Evolutionary conservation across 2,329 filamentous ascomycete species (phyloP), one percentile per base, ranked within the genome.

Genomic region (Colletotrichum nymphaeae): DNA sequence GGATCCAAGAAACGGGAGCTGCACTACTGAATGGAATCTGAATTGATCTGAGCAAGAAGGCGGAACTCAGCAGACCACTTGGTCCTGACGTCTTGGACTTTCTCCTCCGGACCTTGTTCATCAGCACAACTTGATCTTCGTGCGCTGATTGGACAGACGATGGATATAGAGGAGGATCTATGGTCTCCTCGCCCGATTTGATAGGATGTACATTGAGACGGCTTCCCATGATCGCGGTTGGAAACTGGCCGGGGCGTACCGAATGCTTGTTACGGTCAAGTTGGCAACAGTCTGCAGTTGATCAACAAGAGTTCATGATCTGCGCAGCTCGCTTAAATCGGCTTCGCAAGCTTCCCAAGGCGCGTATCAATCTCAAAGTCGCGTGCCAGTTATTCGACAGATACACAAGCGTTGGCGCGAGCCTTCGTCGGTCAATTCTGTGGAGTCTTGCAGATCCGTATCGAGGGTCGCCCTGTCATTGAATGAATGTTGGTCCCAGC

Each of bases 311-410:
- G 16, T n/a, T n/a, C 4, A 19, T 49, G 42, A 49, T 22, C 42
- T 49, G 19, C 42, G 42, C 19, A 7, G 42, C 42, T 49, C 19
- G 19, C 42, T 49, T 22, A 19, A 19, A 8, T 11, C 9, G 19
- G 42, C 42, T 11, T 11, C 42, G 19, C 19, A 19, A n/a, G 42
- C 16, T 49, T n/a, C 19, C 7, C 19, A 2, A 42, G 32, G 28
- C 24, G 32, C 56, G 5, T 24, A 24, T 57, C 12, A 49, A 49
- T 55, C 14, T 3, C 49, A 19, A 35, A 28, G 37, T 12, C 42
- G 2, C 24, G 12, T 72, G n/a, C 42, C 24, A 63, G 11, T 55
- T 64, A 26, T 59, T 63, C 60, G 66, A 56, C 55, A 57, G 12
- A 53, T 5, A 32, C 56, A 65, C 62, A 46, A 42, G 32, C 12